Percentiles rank a stretch among this genome's conserved stretches.
Conservation (phyloP, 164 flowering plant genomes). For the Berberis vulgaris region DNA sequence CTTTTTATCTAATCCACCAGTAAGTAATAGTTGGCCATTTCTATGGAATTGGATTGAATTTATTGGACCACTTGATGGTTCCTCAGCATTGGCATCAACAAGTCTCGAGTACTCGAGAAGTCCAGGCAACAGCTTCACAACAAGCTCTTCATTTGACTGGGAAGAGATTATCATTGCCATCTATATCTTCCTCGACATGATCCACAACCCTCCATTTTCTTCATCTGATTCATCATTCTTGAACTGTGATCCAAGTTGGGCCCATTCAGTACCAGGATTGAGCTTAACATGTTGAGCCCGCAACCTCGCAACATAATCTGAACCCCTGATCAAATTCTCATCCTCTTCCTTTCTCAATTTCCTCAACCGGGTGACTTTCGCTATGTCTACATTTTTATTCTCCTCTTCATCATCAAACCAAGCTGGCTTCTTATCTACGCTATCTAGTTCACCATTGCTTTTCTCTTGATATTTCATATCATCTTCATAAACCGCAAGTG, state of each 20-base stretch:
- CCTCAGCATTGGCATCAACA: slow-evolving; percentile 67
- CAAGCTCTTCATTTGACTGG: slow-evolving; percentile 59
- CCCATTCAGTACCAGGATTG: no score
- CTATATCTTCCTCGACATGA: no score
- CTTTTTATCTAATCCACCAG: slow-evolving; percentile 69
- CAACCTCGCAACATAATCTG: no score
- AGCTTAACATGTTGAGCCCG: no score
- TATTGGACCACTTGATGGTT: slow-evolving; percentile 57
- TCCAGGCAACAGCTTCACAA: slow-evolving; percentile 66
- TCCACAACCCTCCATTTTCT: slow-evolving; percentile 34
- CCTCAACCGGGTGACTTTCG: no score
- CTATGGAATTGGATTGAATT: slow-evolving; percentile 44
- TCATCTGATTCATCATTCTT: background rate
- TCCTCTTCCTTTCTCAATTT: slow-evolving; percentile 11
- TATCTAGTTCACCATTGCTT: slow-evolving; percentile 51
- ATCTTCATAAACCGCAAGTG: slow-evolving; percentile 86
- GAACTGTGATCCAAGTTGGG: no score
- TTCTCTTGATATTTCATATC: slow-evolving; percentile 31
- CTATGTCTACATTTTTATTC: no score
- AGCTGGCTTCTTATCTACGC: slow-evolving; percentile 33
- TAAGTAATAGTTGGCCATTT: slow-evolving; percentile 49
- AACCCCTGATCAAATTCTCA: slow-evolving; percentile 84
- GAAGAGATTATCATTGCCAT: no score
- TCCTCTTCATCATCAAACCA: no score
- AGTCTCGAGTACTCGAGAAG: slow-evolving; percentile 62